These are phyloP conservation scores for Notholithocarpus densiflorus DNA, from an alignment of 306 rosid genomes.

Conservation along the genomic window DNA sequence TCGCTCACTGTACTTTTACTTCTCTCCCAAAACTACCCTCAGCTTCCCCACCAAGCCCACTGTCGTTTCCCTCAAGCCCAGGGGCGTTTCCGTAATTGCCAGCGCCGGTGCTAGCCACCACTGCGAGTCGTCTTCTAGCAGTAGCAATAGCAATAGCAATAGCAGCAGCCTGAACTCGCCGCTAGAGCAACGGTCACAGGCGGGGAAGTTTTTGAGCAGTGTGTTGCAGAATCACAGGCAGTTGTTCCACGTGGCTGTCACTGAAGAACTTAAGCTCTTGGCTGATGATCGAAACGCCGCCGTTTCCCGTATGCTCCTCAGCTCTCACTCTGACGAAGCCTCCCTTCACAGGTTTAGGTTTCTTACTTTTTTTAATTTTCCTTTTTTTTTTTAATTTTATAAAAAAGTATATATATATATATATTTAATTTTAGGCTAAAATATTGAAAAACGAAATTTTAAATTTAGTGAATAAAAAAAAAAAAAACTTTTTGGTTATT, in stretches of 20 bases:
- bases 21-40: neutral
- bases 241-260: conserved; percentile 68
- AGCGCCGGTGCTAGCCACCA: conserved; percentile 40
- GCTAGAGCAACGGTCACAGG: conserved; percentile 52
- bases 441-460: no score
- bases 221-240: conserved; percentile 84
- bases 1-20: neutral
- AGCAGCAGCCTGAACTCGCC: conserved; percentile 63
- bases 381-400: neutral
- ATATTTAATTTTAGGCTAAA: neutral
- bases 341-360: conserved; percentile 91
- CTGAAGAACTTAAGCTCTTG: conserved; percentile 64
- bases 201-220: conserved; percentile 55
- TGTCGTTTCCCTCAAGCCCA: neutral
- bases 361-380: neutral
- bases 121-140: conserved; percentile 30
- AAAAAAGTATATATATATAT: no score
- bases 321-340: conserved; percentile 53
- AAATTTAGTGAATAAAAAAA: no score
- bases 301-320: conserved; percentile 43
- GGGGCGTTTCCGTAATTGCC: conserved; percentile 28
- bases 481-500: no score
- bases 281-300: conserved; percentile 69
- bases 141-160: no score
- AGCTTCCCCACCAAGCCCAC: neutral